Percentiles rank a stretch among this genome's conserved stretches.
These are phyloP conservation scores for Talaromyces sp. DNA, from an alignment of 2,329 filamentous ascomycete species.

Conservation along the genomic window DNA sequence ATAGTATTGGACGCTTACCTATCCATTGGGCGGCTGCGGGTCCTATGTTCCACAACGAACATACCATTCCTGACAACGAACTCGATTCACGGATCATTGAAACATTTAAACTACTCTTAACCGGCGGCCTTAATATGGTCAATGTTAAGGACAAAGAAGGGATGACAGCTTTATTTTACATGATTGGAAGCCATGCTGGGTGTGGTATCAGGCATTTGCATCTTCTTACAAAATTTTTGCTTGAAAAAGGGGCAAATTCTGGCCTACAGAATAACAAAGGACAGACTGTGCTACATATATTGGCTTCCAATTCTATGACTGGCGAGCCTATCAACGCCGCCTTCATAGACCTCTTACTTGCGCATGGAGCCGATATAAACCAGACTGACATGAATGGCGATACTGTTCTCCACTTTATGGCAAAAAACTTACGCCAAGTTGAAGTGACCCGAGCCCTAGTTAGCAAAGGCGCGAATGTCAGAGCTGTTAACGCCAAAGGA, in stretches of 20 bases:
- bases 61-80: conserved; percentile 9
- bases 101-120: conserved; percentile 19
- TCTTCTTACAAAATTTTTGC: conserved; percentile 14
- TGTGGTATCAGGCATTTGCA: conserved; percentile 14
- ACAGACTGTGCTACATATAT: conserved; percentile 17
- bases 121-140: conserved; percentile 14
- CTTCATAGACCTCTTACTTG: conserved; percentile 18
- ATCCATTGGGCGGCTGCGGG: conserved; percentile 17
- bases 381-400: conserved; percentile 17
- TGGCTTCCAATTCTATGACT: conserved; percentile 12
- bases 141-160: conserved; percentile 18
- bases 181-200: conserved; percentile 11
- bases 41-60: conserved; percentile 4
- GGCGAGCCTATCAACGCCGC: conserved; percentile 13
- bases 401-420: conserved; percentile 19
- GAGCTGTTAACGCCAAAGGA: conserved; percentile 14
- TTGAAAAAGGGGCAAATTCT: conserved; percentile 16
- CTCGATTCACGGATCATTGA: conserved; percentile 10
- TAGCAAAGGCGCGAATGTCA: conserved; percentile 16
- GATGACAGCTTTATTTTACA: conserved; percentile 17
- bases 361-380: conserved; percentile 17
- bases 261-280: conserved; percentile 13
- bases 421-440: conserved; percentile 17
- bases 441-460: conserved; percentile 10
- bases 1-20: conserved; percentile 13